These are phyloP conservation scores for Colletotrichum sidae DNA, from an alignment of 2,329 filamentous ascomycete genomes.

Conservation along the genomic window DNA sequence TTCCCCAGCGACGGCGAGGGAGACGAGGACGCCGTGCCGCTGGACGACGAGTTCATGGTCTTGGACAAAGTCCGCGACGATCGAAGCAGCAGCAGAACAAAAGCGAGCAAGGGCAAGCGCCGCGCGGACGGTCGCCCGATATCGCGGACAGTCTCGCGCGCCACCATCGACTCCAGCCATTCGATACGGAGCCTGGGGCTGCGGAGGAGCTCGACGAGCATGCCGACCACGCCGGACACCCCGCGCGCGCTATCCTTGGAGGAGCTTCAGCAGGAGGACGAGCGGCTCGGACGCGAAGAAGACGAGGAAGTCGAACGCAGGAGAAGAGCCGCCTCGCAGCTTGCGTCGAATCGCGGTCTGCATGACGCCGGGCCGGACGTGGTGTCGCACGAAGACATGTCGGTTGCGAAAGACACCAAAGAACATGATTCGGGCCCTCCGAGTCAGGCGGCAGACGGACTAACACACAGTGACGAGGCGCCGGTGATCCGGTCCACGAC, in stretches of 20 bases:
- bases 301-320: conserved; percentile 64
- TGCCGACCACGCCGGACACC: conserved; percentile 50
- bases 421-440: conserved; percentile 37
- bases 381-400: conserved; percentile 46
- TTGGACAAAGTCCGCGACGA: conserved; percentile 83
- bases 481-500: conserved; percentile 19
- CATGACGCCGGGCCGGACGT: conserved; percentile 47
- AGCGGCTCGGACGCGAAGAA: conserved; percentile 62
- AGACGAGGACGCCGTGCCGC: conserved; percentile 91
- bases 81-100: conserved; percentile 68
- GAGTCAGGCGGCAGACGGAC: conserved; percentile 4
- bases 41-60: conserved; percentile 93
- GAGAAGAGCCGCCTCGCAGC: conserved; percentile 61
- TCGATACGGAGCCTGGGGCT: conserved; percentile 41
- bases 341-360: conserved; percentile 64
- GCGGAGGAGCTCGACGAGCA: conserved; percentile 40
- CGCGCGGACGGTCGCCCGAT: conserved; percentile 51
- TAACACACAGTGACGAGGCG: conserved; percentile 22
- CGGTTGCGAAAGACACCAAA: conserved; percentile 41
- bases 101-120: conserved; percentile 70
- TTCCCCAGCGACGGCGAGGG: conserved; percentile 89
- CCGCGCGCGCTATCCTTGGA: conserved; percentile 59
- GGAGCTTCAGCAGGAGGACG: conserved; percentile 66
- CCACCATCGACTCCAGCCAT: conserved; percentile 62
- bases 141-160: conserved; percentile 68